Evolutionary conservation across 2,329 filamentous ascomycete genomes (phyloP).

Genomic region (Ophiostoma ips): DNA sequence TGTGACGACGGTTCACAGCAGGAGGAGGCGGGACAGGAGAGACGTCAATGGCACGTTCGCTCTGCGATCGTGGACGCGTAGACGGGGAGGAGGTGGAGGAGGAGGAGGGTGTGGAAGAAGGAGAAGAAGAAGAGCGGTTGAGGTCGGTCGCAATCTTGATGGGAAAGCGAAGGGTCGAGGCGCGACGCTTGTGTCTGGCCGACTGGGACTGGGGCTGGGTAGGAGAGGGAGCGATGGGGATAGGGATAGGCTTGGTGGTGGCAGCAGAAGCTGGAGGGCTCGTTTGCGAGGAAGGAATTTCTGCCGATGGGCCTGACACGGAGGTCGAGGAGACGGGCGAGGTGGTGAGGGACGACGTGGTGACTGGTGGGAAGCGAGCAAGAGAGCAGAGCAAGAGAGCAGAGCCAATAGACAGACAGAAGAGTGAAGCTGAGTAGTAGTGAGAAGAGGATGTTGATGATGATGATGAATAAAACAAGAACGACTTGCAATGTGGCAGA

Average conservation of each 20-base stretch:
- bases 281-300: not conserved
- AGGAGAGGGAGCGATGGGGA: no score
- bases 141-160: conserved; percentile 11
- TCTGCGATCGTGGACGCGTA: conserved; percentile 11
- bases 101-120: not conserved
- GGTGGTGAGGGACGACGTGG: conserved; percentile 13
- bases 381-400: no score
- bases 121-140: not conserved
- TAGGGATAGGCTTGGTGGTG: not conserved
- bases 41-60: conserved; percentile 8
- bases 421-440: no score
- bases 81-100: conserved; percentile 3
- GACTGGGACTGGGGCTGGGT: conserved; percentile 1
- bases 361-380: conserved; percentile 6
- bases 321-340: conserved; percentile 12
- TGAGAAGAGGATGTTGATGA: no score
- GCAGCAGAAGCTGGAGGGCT: not conserved
- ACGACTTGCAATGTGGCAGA: no score
- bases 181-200: conserved; percentile 9
- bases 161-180: conserved; percentile 13
- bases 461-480: no score
- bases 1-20: conserved; percentile 6
- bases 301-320: conserved; percentile 2
- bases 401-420: no score
- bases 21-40: conserved; percentile 2